phyloP scores from a whole-genome alignment of 345 rosid species.

The Acer yangbiense region DNA sequence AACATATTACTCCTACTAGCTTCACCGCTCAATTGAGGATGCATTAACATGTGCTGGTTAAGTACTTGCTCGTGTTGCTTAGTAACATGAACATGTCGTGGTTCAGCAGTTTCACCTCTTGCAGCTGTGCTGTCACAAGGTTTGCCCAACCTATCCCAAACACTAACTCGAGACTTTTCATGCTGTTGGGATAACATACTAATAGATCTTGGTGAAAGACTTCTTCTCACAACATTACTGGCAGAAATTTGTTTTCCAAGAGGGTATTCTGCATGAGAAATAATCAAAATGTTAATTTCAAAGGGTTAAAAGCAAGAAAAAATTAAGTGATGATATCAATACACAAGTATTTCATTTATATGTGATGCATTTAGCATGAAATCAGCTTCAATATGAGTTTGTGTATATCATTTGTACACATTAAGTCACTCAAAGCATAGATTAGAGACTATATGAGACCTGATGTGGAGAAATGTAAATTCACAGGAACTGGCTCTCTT shows the following conservation, averaged over 20 bases:
- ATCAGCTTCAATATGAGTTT: too few relatives aligned
- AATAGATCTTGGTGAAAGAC: constrained; percentile 17
- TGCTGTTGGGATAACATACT: constrained; percentile 15
- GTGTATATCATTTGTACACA: too few relatives aligned
- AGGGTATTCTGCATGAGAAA: constrained; percentile 9
- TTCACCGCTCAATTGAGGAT: constrained; percentile 26
- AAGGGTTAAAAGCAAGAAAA: background rate
- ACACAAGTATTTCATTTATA: too few relatives aligned
- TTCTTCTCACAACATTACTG: constrained; percentile 22
- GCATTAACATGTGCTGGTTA: constrained; percentile 24
- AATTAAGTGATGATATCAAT: background rate
- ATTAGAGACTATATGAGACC: constrained; percentile 20
- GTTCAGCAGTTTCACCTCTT: constrained; percentile 1
- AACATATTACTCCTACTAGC: background rate
- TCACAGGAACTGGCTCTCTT: constrained; percentile 16
- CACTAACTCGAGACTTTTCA: constrained; percentile 30
- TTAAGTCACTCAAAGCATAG: background rate
- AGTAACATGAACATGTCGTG: constrained; percentile 8
- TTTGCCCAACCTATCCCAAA: constrained; percentile 44
- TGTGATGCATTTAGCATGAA: background rate
- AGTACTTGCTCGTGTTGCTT: constrained; percentile 18
- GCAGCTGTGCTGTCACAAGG: constrained; percentile 11
- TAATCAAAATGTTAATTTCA: background rate
- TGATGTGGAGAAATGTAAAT: constrained; percentile 23
- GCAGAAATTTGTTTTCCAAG: background rate